A percentile compares a stretch with the other conserved stretches of the same genome.
Evolutionary conservation across 1,284 basidiomycete species (phyloP).

Genomic region (Ganoderma lingzhi): DNA sequence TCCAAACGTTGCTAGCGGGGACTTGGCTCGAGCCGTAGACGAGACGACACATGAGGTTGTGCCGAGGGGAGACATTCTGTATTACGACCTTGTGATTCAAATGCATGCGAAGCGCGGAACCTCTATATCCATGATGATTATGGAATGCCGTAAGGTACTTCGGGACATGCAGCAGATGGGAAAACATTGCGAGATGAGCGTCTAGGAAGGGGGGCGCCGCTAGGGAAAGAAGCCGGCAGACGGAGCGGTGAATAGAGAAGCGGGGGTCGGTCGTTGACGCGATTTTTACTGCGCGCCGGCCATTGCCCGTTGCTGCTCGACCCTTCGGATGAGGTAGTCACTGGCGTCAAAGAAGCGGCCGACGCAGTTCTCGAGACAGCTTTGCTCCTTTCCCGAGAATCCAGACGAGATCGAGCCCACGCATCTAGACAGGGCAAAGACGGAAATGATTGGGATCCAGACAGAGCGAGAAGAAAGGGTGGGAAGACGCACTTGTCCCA

Average conservation of each 20-base stretch:
- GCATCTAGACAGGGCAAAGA: conserved; percentile 25
- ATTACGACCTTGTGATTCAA: conserved; percentile 7
- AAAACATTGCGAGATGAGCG: conserved; percentile 7
- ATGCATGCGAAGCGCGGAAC: conserved; percentile 13
- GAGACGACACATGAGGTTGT: background rate
- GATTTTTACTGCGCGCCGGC: conserved; percentile 17
- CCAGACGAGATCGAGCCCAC: conserved; percentile 33
- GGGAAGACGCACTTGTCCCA: conserved; percentile 84
- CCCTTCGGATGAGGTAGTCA: conserved; percentile 83
- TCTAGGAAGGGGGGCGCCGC: background rate
- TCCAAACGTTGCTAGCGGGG: conserved; percentile 38
- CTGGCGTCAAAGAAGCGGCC: conserved; percentile 96
- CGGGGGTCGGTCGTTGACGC: conserved; percentile 7
- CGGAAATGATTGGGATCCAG: conserved; percentile 26
- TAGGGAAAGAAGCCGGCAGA: background rate
- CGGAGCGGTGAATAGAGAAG: conserved; percentile 3
- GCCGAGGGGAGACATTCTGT: background rate
- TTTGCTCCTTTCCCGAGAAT: conserved; percentile 87
- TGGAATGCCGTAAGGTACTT: conserved; percentile 13
- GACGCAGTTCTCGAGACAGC: conserved; percentile 91
- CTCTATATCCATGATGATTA: conserved; percentile 14
- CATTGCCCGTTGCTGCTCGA: conserved; percentile 66
- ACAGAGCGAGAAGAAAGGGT: conserved; percentile 29
- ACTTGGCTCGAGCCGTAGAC: background rate
- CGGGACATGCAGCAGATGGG: conserved; percentile 7